phyloP scores from a whole-genome alignment of 179 eudicot species.

The Gypsophila paniculata region DNA sequence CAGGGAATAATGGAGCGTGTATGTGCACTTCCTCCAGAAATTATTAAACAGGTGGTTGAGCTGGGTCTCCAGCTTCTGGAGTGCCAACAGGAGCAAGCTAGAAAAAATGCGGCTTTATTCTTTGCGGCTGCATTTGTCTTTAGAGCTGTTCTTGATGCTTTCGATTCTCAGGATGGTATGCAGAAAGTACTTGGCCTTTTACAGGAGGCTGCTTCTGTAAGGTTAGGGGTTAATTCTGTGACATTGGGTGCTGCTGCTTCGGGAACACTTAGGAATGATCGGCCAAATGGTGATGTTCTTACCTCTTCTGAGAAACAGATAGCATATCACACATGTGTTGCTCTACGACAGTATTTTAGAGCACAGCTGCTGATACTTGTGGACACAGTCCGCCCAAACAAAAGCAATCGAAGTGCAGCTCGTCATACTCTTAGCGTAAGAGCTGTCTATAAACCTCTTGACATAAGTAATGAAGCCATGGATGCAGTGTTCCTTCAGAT shows the following conservation, averaged over 20 bases:
- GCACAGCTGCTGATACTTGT: constrained; percentile 85
- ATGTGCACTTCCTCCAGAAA: constrained; percentile 79
- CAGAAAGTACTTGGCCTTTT: constrained; percentile 64
- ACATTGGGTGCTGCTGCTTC: constrained; percentile 48
- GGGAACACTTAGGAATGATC: constrained; percentile 66
- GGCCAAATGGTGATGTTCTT: constrained; percentile 72
- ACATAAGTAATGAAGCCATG: constrained; percentile 86
- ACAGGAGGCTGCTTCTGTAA: constrained; percentile 77
- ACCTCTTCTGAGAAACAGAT: constrained; percentile 92
- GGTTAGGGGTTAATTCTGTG: constrained; percentile 78
- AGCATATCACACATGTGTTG: constrained; percentile 91
- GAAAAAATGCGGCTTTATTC: constrained; percentile 89
- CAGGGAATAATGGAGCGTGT: constrained; percentile 97
- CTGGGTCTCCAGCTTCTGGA: constrained; percentile 84
- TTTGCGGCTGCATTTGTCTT: constrained; percentile 90
- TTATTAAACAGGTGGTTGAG: constrained; percentile 67
- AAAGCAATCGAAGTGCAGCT: constrained; percentile 60
- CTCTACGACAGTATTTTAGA: constrained; percentile 87
- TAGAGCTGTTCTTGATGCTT: constrained; percentile 83
- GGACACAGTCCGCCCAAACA: constrained; percentile 75
- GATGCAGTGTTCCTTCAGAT: constrained; percentile 79
- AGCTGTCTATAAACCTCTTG: constrained; percentile 91
- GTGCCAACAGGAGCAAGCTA: constrained; percentile 89
- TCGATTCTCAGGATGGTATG: constrained; percentile 84
- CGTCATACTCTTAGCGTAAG: constrained; percentile 55